These are phyloP conservation scores for Globisporangium barbulae DNA, from an alignment of 352 stramenopile genomes.

Conservation along the genomic window DNA sequence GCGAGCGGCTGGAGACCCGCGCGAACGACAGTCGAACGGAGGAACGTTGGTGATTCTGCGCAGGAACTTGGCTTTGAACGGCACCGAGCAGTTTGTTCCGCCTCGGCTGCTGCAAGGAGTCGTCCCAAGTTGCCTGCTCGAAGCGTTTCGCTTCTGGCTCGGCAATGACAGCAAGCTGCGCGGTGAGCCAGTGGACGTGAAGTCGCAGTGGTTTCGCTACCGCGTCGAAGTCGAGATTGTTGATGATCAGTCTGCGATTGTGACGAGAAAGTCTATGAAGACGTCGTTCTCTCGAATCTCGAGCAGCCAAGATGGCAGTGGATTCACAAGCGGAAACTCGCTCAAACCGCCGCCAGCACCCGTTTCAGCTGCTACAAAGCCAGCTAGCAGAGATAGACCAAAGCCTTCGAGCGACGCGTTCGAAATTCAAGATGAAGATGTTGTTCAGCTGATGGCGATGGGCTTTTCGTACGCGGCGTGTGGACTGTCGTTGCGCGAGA, in stretches of 20 bases:
- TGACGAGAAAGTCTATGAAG: conserved; percentile 63
- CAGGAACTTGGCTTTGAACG: conserved; percentile 60
- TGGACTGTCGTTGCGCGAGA: conserved; percentile 63
- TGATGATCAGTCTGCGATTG: conserved; percentile 33
- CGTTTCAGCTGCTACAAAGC: neutral
- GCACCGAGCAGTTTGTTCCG: conserved; percentile 88
- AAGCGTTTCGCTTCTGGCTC: conserved; percentile 97
- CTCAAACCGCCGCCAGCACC: conserved; percentile 49
- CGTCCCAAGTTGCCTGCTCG: conserved; percentile 92
- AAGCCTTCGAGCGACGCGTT: conserved; percentile 15
- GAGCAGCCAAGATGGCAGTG: conserved; percentile 21
- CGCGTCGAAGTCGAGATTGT: conserved; percentile 71
- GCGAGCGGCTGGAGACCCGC: conserved; percentile 59
- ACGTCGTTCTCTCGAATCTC: conserved; percentile 67
- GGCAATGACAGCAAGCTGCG: conserved; percentile 93
- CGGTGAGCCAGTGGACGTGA: conserved; percentile 88
- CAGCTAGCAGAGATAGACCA: neutral
- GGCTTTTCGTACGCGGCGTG: conserved; percentile 87
- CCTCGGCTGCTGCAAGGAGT: conserved; percentile 92
- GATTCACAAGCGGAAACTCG: conserved; percentile 17
- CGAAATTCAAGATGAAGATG: conserved; percentile 71
- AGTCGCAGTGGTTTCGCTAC: conserved; percentile 89
- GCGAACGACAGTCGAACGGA: conserved; percentile 53
- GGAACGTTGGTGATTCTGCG: conserved; percentile 91
- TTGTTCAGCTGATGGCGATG: conserved; percentile 88